Evolutionary conservation across 108 stramenopile genomes (phyloP).

Genomic region (Pseudonitzschia delicatissima): DNA sequence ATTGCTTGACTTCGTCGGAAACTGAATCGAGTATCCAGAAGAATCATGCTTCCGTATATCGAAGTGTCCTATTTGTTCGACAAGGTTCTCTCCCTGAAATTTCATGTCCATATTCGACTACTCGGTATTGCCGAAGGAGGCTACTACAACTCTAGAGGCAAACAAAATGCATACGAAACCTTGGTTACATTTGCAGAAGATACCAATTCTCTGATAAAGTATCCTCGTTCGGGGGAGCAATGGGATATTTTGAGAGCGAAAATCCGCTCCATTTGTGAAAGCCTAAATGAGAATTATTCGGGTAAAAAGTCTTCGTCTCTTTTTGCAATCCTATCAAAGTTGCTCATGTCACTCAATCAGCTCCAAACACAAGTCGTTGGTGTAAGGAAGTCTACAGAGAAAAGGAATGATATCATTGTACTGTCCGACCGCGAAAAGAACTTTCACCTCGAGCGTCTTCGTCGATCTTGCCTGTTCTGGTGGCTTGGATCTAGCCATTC

Average conservation of each 20-base stretch:
- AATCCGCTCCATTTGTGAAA: background rate
- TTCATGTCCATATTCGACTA: background rate
- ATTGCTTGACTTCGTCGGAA: background rate
- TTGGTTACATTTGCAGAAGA: background rate
- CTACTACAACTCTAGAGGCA: background rate
- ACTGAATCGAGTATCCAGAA: background rate
- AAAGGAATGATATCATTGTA: too few relatives aligned
- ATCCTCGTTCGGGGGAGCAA: background rate
- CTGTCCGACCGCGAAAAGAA: background rate
- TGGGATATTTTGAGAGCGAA: too few relatives aligned
- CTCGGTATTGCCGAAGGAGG: background rate
- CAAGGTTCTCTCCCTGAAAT: background rate
- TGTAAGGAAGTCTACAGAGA: background rate
- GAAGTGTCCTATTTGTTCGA: constrained; percentile 3
- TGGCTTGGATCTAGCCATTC: background rate
- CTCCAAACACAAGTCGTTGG: background rate
- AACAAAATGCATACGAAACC: background rate
- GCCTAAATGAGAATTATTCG: background rate
- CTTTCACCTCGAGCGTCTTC: background rate
- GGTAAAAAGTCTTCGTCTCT: background rate
- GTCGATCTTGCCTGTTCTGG: too few relatives aligned
- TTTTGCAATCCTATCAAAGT: constrained; percentile 1
- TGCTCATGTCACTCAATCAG: background rate
- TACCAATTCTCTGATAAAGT: background rate
- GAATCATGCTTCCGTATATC: background rate